These are phyloP conservation scores for Phaeosphaeriaceae sp. DNA, from an alignment of 2,329 filamentous ascomycete species.

Conservation along the genomic window DNA sequence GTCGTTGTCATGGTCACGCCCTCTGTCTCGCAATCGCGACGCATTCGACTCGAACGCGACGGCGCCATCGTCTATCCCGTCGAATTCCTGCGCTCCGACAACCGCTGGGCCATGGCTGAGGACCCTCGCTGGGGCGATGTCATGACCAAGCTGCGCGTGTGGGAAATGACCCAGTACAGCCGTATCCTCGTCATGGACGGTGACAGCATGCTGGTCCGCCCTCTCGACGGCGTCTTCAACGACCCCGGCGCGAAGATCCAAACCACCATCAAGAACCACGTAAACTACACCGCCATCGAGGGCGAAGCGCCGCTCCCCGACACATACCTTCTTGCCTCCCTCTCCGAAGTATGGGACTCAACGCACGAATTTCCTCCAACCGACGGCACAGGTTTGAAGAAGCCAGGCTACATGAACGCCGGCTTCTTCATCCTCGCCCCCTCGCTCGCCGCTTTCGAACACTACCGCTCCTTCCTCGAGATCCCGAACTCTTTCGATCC, in stretches of 20 bases:
- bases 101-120: slow-evolving; percentile 24
- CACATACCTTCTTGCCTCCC: slow-evolving; percentile 43
- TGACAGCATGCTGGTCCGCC: slow-evolving; percentile 41
- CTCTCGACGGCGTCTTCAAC: slow-evolving; percentile 46
- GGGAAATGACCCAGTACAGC: slow-evolving; percentile 47
- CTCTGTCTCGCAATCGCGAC: slow-evolving; percentile 25
- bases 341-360: slow-evolving; percentile 40
- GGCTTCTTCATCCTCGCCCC: slow-evolving; percentile 50
- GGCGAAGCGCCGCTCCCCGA: slow-evolving; percentile 37
- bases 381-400: slow-evolving; percentile 36
- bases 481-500: slow-evolving; percentile 42
- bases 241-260: slow-evolving; percentile 35
- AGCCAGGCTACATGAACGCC: slow-evolving; percentile 43
- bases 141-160: slow-evolving; percentile 51
- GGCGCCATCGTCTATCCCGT: slow-evolving; percentile 36
- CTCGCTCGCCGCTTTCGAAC: slow-evolving; percentile 33
- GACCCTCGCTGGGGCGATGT: slow-evolving; percentile 42
- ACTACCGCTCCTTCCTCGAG: slow-evolving; percentile 42
- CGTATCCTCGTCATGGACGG: slow-evolving; percentile 47
- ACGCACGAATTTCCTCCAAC: slow-evolving; percentile 46
- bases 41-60: slow-evolving; percentile 28
- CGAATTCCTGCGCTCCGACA: slow-evolving; percentile 27
- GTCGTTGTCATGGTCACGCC: slow-evolving; percentile 40
- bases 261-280: slow-evolving; percentile 15
- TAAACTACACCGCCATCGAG: slow-evolving; percentile 13